Evolutionary conservation across 768 basidiomycete species (phyloP).

Genomic region (Suillus variegatus): DNA sequence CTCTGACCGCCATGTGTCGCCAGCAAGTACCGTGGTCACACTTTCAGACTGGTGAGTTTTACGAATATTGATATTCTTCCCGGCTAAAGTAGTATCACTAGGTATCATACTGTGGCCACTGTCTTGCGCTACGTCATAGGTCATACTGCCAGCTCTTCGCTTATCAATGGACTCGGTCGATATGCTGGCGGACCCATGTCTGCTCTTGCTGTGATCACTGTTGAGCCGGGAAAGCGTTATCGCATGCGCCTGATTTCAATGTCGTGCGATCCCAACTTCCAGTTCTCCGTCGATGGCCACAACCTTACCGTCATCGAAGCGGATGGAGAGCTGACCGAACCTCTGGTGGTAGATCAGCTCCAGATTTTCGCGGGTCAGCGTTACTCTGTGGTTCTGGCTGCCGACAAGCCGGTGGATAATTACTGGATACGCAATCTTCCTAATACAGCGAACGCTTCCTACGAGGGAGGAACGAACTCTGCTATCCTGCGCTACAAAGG

Average conservation of each 20-base stretch:
- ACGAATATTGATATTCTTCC: neutral
- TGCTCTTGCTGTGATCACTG: constrained; percentile 33
- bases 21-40: constrained; percentile 38
- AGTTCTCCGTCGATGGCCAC: constrained; percentile 41
- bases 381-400: constrained; percentile 31
- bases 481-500: constrained; percentile 43
- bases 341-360: constrained; percentile 38
- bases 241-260: constrained; percentile 34
- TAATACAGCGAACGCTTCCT: constrained; percentile 24
- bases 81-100: neutral
- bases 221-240: constrained; percentile 29
- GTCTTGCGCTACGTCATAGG: constrained; percentile 7
- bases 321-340: constrained; percentile 36
- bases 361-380: constrained; percentile 38
- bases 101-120: constrained; percentile 14
- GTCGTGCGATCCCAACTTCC: constrained; percentile 42
- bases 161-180: constrained; percentile 55
- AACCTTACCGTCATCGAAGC: constrained; percentile 44
- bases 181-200: constrained; percentile 32
- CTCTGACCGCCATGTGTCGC: neutral
- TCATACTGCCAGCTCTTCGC: constrained; percentile 29
- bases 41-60: constrained; percentile 37
- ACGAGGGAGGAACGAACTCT: constrained; percentile 34
- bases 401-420: constrained; percentile 35
- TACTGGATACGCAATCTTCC: constrained; percentile 40